Percentiles rank a stretch among this genome's conserved stretches.
phyloP scores from a whole-genome alignment of 2,329 filamentous ascomycete genomes.

The Fusarium kyushuense region DNA sequence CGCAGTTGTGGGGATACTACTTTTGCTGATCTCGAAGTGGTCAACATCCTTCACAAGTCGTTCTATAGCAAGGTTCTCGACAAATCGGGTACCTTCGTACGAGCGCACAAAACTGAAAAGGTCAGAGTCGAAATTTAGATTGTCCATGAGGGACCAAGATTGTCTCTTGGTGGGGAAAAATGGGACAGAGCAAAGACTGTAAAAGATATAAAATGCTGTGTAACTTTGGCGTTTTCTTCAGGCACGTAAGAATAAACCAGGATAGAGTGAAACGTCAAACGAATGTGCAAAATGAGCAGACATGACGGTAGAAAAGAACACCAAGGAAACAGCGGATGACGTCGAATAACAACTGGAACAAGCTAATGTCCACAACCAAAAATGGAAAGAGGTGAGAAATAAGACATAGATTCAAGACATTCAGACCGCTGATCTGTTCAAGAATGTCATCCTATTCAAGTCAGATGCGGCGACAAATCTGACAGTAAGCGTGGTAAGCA shows the following conservation, averaged over 20 bases:
- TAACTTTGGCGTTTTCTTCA: no score
- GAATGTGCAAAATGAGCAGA: background rate
- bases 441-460: background rate
- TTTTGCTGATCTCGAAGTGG: background rate
- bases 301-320: background rate
- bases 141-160: background rate
- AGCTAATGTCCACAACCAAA: background rate
- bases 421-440: background rate
- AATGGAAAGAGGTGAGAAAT: background rate
- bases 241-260: no score
- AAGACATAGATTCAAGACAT: background rate
- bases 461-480: background rate
- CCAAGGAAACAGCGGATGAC: background rate
- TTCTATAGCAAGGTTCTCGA: background rate
- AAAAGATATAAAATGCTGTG: background rate
- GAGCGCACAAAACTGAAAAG: background rate
- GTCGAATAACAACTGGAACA: background rate
- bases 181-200: background rate
- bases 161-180: background rate
- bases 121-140: background rate
- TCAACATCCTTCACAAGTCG: background rate
- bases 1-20: accelerated
- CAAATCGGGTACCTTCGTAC: background rate
- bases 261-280: no score
- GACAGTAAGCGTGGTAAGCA: conserved; percentile 1